Percentiles rank a stretch among this genome's conserved stretches.
phyloP scores from a whole-genome alignment of 2,329 filamentous ascomycete species.

The Dendrostoma leiphaemia region DNA sequence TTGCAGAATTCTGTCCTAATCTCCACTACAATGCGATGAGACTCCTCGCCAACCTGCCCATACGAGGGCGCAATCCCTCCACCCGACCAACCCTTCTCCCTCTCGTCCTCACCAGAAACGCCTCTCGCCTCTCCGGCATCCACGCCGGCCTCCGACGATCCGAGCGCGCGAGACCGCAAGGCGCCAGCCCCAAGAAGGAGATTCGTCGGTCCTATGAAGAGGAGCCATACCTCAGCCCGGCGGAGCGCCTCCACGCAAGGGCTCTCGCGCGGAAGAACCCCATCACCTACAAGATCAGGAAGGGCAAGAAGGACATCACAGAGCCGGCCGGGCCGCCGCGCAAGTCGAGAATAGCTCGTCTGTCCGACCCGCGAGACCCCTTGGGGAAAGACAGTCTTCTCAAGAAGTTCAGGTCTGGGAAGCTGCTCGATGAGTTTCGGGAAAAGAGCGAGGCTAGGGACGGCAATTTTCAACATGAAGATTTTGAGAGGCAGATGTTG shows the following conservation, averaged over 20 bases:
- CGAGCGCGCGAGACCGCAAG: slow-evolving; percentile 32
- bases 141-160: slow-evolving; percentile 58
- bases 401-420: slow-evolving; percentile 50
- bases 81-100: slow-evolving; percentile 5
- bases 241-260: slow-evolving; percentile 26
- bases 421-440: slow-evolving; percentile 31
- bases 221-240: slow-evolving; percentile 18
- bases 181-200: slow-evolving; percentile 22
- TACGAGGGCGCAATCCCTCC: slow-evolving; percentile 9
- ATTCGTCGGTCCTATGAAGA: slow-evolving; percentile 8
- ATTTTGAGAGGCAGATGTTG: slow-evolving; percentile 15
- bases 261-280: slow-evolving; percentile 20
- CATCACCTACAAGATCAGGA: slow-evolving; percentile 32
- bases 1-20: background rate
- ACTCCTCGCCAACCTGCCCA: slow-evolving; percentile 13
- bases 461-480: slow-evolving; percentile 16
- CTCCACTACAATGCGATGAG: slow-evolving; percentile 15
- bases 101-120: slow-evolving; percentile 33
- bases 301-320: slow-evolving; percentile 53
- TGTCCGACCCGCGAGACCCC: slow-evolving; percentile 45
- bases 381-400: slow-evolving; percentile 58
- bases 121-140: slow-evolving; percentile 65
- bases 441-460: slow-evolving; percentile 18
- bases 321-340: slow-evolving; percentile 30
- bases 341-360: slow-evolving; percentile 30